Evolutionary conservation across 2,329 filamentous ascomycete species (phyloP), one percentile per base, ranked within the genome.

Genomic region (Ilyonectria mors-panacis): DNA sequence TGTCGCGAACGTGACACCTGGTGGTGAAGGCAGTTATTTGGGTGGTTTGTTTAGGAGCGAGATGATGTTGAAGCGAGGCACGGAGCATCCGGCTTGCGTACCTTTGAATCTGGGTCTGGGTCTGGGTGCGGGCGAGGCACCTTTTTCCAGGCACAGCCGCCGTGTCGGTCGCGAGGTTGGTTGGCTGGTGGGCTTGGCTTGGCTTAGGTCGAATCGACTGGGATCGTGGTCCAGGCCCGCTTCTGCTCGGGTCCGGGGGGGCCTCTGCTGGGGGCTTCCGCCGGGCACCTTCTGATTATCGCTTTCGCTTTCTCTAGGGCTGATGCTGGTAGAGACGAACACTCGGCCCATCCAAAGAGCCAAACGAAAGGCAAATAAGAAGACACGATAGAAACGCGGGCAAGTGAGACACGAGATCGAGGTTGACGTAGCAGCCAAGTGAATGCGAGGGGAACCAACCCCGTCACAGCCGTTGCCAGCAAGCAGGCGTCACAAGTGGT

Each of bases 71-170:
- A 57, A 21, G 45, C 35, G 45, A 67, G 65, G 61, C 53, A 63
- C 53, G 57, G 55, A 65, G 66, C 45, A 58, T 58, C 59, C 17
- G 37, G 30, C 54, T 26, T n/a, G 47, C 57, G 23, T 42, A 17
- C 39, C 60, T 58, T 51, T 50, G 60, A 17, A 35, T 48, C 48
- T 59, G 53, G 44, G 61, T 54, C 39, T 37, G 51, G 57, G 15
- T 33, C 48, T 56, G 28, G 26, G 45, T 64, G 26, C 54, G 60
- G 69, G 55, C 51, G 68, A 69, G 65, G 69, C 65, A 66, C 68
- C 66, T 72, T 63, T 54, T 71, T 67, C 69, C 66, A 73, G 69
- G 70, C 70, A 72, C 70, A 70, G 70, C 72, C 74, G 72, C 71
- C 67, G 72, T 69, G 39, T 72, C 63, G 60, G 64, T 65, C 59